Evolutionary conservation across 768 basidiomycete species (phyloP).

Genomic region (Leccinum variicolor): DNA sequence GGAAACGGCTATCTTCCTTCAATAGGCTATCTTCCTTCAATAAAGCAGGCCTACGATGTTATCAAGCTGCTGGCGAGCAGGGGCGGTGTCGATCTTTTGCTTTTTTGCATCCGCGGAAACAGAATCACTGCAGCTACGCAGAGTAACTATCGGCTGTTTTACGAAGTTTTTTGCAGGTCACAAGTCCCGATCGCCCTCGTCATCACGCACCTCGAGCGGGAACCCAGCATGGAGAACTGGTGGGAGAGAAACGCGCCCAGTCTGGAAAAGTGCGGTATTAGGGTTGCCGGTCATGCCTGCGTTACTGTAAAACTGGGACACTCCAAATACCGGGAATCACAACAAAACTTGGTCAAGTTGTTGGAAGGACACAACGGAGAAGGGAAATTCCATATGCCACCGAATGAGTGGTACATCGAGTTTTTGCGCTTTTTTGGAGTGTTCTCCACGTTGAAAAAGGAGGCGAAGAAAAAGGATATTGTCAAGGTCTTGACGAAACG

Average conservation of each 20-base stretch:
- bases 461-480: constrained; percentile 21
- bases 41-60: constrained; percentile 31
- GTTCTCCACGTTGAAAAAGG: constrained; percentile 21
- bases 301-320: constrained; percentile 35
- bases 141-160: constrained; percentile 41
- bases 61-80: constrained; percentile 27
- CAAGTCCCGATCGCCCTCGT: constrained; percentile 31
- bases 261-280: constrained; percentile 25
- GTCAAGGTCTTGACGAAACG: constrained; percentile 28
- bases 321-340: constrained; percentile 26
- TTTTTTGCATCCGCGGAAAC: constrained; percentile 42
- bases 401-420: constrained; percentile 22
- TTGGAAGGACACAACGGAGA: constrained; percentile 10
- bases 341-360: constrained; percentile 11
- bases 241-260: constrained; percentile 27
- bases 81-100: constrained; percentile 39
- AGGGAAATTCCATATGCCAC: constrained; percentile 24
- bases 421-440: constrained; percentile 25
- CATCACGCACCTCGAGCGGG: constrained; percentile 41
- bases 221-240: constrained; percentile 33
- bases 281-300: constrained; percentile 31
- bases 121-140: constrained; percentile 34
- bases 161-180: constrained; percentile 37
- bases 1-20: too few relatives aligned
- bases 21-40: constrained; percentile 25